Conservation (phyloP, 768 basidiomycete genomes). For the Lactarius hengduanensis region DNA sequence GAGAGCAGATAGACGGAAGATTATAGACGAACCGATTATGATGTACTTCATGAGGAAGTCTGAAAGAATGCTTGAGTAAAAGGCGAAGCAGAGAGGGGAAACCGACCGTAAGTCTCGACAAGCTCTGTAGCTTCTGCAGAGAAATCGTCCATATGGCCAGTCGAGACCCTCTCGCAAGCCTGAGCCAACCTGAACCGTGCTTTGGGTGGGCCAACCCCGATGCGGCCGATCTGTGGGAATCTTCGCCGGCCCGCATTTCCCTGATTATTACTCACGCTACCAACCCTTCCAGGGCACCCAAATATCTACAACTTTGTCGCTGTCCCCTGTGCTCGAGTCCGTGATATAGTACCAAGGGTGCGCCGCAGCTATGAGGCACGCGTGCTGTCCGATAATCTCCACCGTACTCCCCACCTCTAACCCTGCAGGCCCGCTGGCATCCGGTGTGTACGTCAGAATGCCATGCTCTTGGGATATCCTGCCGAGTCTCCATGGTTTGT, state of each 20-base stretch:
- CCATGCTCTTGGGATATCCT: constrained; percentile 80
- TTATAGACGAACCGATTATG: constrained; percentile 68
- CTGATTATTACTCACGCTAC: constrained; percentile 38
- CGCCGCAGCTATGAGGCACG: constrained; percentile 76
- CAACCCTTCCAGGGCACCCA: constrained; percentile 94
- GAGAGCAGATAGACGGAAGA: constrained; percentile 12
- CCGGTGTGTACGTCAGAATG: constrained; percentile 47
- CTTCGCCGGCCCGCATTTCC: neutral
- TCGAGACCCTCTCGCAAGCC: neutral
- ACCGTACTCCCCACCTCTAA: constrained; percentile 60
- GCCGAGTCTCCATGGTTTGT: constrained; percentile 61
- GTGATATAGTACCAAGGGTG: constrained; percentile 85
- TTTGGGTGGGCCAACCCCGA: neutral
- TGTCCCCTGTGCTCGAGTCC: constrained; percentile 53
- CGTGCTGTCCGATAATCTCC: constrained; percentile 81
- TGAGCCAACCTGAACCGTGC: neutral
- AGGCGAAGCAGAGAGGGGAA: constrained; percentile 3
- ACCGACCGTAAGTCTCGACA: constrained; percentile 85
- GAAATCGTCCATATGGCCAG: constrained; percentile 52
- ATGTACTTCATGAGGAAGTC: constrained; percentile 99
- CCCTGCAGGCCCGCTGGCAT: constrained; percentile 25
- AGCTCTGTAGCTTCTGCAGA: constrained; percentile 87
- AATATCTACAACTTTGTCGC: constrained; percentile 61
- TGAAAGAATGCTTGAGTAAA: constrained; percentile 35
- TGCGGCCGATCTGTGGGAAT: constrained; percentile 8